Evolutionary conservation across 2,329 filamentous ascomycete species (phyloP).

Genomic region (Epichloe sp.): DNA sequence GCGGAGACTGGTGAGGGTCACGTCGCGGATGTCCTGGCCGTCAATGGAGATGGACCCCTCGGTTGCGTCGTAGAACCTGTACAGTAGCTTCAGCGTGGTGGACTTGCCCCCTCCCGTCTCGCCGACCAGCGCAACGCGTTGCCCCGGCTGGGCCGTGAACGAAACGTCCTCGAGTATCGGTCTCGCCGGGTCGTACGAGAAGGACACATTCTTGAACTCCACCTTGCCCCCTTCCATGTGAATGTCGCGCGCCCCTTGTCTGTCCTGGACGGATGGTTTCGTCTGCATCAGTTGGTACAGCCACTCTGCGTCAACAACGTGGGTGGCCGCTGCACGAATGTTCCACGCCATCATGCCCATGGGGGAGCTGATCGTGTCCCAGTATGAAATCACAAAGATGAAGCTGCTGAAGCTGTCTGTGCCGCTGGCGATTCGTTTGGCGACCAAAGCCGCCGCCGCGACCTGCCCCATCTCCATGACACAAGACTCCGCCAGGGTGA

Average conservation of each 20-base stretch:
- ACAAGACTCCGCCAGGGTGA: slow-evolving; percentile 5
- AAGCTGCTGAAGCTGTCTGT: slow-evolving; percentile 31
- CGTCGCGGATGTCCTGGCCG: slow-evolving; percentile 44
- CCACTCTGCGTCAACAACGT: slow-evolving; percentile 53
- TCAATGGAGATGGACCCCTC: slow-evolving; percentile 42
- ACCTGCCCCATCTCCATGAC: slow-evolving; percentile 10
- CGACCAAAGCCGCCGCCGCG: slow-evolving; percentile 3
- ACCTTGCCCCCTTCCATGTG: slow-evolving; percentile 33
- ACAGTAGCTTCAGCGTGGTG: slow-evolving; percentile 46
- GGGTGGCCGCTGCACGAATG: slow-evolving; percentile 16
- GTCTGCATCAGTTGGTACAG: slow-evolving; percentile 43
- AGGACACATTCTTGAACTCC: slow-evolving; percentile 39
- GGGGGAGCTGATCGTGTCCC: slow-evolving; percentile 31
- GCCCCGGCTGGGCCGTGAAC: slow-evolving; percentile 35
- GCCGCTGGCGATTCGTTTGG: slow-evolving; percentile 5
- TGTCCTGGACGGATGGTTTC: slow-evolving; percentile 40
- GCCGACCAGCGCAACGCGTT: slow-evolving; percentile 47
- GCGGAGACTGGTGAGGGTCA: slow-evolving; percentile 44
- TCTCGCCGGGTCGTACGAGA: slow-evolving; percentile 41
- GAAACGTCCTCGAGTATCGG: slow-evolving; percentile 34
- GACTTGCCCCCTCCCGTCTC: slow-evolving; percentile 53
- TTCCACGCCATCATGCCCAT: slow-evolving; percentile 20
- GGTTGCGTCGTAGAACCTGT: slow-evolving; percentile 46
- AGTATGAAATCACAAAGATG: slow-evolving; percentile 53
- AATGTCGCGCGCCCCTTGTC: slow-evolving; percentile 30